These are phyloP conservation scores for Colletotrichum coccodes DNA, from an alignment of 2,329 filamentous ascomycete species.

Conservation along the genomic window DNA sequence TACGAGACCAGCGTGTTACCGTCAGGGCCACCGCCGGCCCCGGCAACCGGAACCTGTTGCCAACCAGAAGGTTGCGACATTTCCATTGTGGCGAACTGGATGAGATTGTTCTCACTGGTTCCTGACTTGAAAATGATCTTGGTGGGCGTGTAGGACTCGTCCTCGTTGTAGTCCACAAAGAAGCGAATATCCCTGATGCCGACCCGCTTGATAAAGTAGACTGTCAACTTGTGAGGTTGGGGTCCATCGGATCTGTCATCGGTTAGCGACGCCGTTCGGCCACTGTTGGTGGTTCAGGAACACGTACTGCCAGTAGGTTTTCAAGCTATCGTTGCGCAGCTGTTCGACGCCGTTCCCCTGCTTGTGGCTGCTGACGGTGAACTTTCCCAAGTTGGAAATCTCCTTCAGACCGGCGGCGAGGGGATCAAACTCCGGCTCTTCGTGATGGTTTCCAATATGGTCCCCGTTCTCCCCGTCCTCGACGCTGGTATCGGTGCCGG, in stretches of 20 bases:
- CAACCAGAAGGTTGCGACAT: slow-evolving; percentile 86
- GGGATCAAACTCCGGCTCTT: slow-evolving; percentile 60
- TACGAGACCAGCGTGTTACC: slow-evolving; percentile 86
- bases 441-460: slow-evolving; percentile 38
- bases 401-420: slow-evolving; percentile 75
- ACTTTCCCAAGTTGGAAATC: slow-evolving; percentile 85
- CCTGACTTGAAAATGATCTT: slow-evolving; percentile 90
- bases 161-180: slow-evolving; percentile 89
- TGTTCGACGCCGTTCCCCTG: slow-evolving; percentile 83
- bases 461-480: slow-evolving; percentile 41
- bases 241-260: slow-evolving; percentile 78
- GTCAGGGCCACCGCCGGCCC: slow-evolving; percentile 67
- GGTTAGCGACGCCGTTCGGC: neutral
- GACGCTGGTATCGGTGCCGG: slow-evolving; percentile 41
- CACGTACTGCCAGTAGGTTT: slow-evolving; percentile 81
- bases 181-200: slow-evolving; percentile 82
- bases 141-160: slow-evolving; percentile 97
- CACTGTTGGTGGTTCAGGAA: neutral
- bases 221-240: slow-evolving; percentile 83
- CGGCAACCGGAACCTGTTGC: slow-evolving; percentile 80
- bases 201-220: slow-evolving; percentile 87
- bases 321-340: slow-evolving; percentile 77
- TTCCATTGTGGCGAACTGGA: slow-evolving; percentile 85
- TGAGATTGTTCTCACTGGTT: slow-evolving; percentile 89
- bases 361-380: slow-evolving; percentile 85